phyloP scores from a whole-genome alignment of 2,329 filamentous ascomycete genomes.

The Epichloe baconii region DNA sequence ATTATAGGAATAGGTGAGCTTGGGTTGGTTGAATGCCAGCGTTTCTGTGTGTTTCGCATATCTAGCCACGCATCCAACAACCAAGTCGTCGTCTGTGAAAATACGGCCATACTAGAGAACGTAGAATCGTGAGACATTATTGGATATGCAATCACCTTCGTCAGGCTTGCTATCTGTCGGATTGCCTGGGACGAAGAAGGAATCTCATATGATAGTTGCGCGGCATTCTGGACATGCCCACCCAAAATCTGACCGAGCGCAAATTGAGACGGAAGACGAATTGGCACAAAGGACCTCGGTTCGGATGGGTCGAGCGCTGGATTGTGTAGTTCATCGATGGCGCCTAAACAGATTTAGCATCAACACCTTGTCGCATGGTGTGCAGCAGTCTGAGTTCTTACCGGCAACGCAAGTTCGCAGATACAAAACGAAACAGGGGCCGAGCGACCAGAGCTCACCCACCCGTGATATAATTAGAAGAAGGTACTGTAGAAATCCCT shows the following conservation, averaged over 20 bases:
- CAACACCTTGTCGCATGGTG: neutral
- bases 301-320: slow-evolving; percentile 14
- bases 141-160: slow-evolving; percentile 29
- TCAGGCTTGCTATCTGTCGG: slow-evolving; percentile 31
- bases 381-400: slow-evolving; percentile 14
- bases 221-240: slow-evolving; percentile 11
- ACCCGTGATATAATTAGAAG: slow-evolving; percentile 31
- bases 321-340: slow-evolving; percentile 23
- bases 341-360: slow-evolving; percentile 14
- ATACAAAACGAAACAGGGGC: slow-evolving; percentile 31
- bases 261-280: slow-evolving; percentile 26
- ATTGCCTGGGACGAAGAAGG: slow-evolving; percentile 28
- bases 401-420: slow-evolving; percentile 34
- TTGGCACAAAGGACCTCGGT: slow-evolving; percentile 14
- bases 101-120: slow-evolving; percentile 20
- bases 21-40: slow-evolving; percentile 20
- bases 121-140: slow-evolving; percentile 21
- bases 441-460: slow-evolving; percentile 34
- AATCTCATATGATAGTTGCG: slow-evolving; percentile 27
- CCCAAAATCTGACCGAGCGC: slow-evolving; percentile 24
- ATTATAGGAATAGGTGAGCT: slow-evolving; percentile 23
- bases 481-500: slow-evolving; percentile 37
- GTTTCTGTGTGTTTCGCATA: slow-evolving; percentile 26
- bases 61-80: slow-evolving; percentile 35
- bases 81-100: slow-evolving; percentile 32